Conservation (phyloP, 768 basidiomycete species). For the Nevesoporus exiguus region DNA sequence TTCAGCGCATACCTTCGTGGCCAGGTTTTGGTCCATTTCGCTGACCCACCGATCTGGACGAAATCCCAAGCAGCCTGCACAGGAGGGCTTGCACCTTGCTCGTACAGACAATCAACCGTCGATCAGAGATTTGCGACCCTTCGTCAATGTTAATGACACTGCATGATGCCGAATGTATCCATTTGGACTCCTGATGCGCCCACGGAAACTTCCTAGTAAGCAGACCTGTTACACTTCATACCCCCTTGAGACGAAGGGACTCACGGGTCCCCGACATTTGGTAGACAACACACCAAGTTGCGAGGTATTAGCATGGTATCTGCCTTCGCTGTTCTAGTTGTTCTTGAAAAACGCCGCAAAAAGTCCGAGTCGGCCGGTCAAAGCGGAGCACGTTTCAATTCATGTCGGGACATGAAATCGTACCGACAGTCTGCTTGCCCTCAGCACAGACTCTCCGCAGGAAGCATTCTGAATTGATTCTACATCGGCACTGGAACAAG, state of each 20-base stretch:
- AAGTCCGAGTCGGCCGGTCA: conserved; percentile 9
- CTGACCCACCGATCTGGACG: not conserved
- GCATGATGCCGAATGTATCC: not conserved
- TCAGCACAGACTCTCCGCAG: not conserved
- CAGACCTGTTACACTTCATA: not conserved
- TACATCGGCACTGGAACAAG: not conserved
- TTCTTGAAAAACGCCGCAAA: not conserved
- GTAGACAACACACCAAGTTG: not conserved
- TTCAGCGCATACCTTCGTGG: not conserved
- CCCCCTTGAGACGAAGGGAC: too few relatives aligned
- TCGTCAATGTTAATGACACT: not conserved
- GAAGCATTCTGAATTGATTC: not conserved
- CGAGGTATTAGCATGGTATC: not conserved
- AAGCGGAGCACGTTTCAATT: conserved; percentile 9
- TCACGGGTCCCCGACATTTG: not conserved
- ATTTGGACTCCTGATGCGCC: not conserved
- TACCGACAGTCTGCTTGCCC: not conserved
- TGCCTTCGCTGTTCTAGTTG: not conserved
- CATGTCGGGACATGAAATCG: conserved; percentile 17
- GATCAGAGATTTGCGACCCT: conserved; percentile 12
- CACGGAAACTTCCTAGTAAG: not conserved
- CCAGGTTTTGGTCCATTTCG: not conserved
- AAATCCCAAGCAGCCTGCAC: not conserved
- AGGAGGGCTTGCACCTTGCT: conserved; percentile 3
- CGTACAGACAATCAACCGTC: conserved; percentile 5